Percentiles rank a stretch among this genome's conserved stretches.
These are phyloP conservation scores for Neofusicoccum ribis DNA, from an alignment of 2,329 filamentous ascomycete species.

Conservation along the genomic window DNA sequence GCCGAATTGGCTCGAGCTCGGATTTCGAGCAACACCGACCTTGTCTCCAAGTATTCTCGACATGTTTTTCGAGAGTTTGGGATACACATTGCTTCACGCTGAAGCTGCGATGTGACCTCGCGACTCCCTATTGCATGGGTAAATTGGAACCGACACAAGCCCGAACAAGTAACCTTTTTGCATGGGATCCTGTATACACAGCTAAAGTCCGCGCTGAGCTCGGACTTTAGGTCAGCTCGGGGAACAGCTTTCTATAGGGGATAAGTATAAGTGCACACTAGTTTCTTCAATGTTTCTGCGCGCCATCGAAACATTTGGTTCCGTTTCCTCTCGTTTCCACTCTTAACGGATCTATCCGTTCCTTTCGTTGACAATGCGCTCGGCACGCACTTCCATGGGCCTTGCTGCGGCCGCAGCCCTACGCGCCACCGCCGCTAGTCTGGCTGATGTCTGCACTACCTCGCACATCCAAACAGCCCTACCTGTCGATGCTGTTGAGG, in stretches of 20 bases:
- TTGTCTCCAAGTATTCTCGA: neutral
- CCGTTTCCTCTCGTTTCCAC: neutral
- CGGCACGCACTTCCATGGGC: neutral
- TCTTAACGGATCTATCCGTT: neutral
- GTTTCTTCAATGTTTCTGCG: neutral
- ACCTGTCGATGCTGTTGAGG: conserved; percentile 22
- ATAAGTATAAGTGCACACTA: neutral
- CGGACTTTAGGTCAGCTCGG: conserved; percentile 1
- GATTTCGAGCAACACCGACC: neutral
- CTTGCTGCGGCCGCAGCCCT: neutral
- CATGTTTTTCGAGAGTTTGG: neutral
- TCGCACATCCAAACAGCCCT: conserved; percentile 26
- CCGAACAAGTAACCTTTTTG: neutral
- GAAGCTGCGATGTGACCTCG: neutral
- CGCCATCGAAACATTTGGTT: neutral
- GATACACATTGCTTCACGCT: neutral
- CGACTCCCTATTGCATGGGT: too few relatives aligned
- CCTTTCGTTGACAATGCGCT: neutral
- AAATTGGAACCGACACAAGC: neutral
- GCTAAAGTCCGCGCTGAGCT: neutral
- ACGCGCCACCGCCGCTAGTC: neutral
- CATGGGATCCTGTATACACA: neutral
- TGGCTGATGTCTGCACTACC: conserved; percentile 22
- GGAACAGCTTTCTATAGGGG: neutral
- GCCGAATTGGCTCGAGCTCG: neutral